phyloP scores from a whole-genome alignment of 2,329 filamentous ascomycete species.

The Davidsoniella neocaledoniae region DNA sequence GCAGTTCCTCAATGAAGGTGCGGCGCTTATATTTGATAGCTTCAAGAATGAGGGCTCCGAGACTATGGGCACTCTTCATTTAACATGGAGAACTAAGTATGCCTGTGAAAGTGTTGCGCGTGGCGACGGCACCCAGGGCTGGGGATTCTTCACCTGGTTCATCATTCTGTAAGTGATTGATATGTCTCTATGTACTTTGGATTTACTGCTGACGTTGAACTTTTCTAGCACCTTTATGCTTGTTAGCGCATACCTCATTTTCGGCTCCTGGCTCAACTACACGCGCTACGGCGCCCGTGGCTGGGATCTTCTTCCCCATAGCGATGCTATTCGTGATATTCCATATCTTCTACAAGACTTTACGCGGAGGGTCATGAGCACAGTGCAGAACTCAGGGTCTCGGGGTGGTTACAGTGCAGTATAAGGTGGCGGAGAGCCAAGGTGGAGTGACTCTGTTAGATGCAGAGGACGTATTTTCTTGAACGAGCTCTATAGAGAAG shows the following conservation, averaged over 20 bases:
- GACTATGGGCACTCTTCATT: constrained; percentile 44
- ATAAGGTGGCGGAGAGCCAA: constrained; percentile 24
- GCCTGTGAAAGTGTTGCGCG: constrained; percentile 51
- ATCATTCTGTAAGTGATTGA: constrained; percentile 60
- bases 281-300: constrained; percentile 88
- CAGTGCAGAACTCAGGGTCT: constrained; percentile 65
- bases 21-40: constrained; percentile 59
- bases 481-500: too few relatives aligned
- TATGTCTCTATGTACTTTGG: not conserved
- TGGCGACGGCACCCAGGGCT: constrained; percentile 36
- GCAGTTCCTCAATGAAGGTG: constrained; percentile 36
- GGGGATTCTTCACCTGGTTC: constrained; percentile 98
- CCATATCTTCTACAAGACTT: constrained; percentile 89
- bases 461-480: too few relatives aligned
- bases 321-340: constrained; percentile 78
- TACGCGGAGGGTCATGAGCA: constrained; percentile 61
- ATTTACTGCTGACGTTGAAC: not conserved
- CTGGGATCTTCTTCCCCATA: constrained; percentile 87
- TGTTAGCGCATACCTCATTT: constrained; percentile 82
- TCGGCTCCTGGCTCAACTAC: constrained; percentile 98
- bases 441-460: too few relatives aligned
- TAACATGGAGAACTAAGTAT: constrained; percentile 78
- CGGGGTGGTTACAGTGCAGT: constrained; percentile 92
- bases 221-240: constrained; percentile 60
- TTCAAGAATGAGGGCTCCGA: constrained; percentile 46